Base-by-base conservation (phyloP, 192 early-diverging fungal genomes). In the Entomortierella lignicola region DNA sequence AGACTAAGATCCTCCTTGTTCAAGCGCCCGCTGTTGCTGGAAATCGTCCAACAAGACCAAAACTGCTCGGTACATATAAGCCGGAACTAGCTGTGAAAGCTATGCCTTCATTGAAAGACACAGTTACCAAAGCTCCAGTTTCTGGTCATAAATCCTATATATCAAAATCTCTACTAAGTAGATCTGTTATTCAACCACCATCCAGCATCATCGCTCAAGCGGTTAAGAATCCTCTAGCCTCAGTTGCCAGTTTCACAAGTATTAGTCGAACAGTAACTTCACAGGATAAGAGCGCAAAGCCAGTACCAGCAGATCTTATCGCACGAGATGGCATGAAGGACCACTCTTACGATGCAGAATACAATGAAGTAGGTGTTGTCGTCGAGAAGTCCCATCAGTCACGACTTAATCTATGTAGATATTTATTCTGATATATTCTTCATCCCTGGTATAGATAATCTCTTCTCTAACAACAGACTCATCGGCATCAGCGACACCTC, bases 301-400 rank as follows among this genome's bases (percentile, higher is more conserved):
- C 66, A 26, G 42, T 21, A 0, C 66, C 56, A 8, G 66, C 27
- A 25, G 66, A 68, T 29, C 55, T 68, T 4, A 31, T 68, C 18
- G 55, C 32, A 12, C n/a, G 44, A 47, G 44, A 20, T 47, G 12
- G 44, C 44, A 11, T 20, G 44, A 47, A 10, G 7, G 52, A 54
- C 52, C 5, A 15, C 15, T 47, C 44, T 12, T 20, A 47, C 3
- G 20, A 20, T 20, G 20, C 4, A 4, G 20, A 20, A 15, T 47
- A 15, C 20, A 47, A 47, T 20, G 44, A 47, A 47, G 44, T 47
- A 47, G 17, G 44, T 47, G 20, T 5, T 15, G 20, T 10, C 17
- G 20, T 15, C 5, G 4, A 47, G 4, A 47, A 12, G 4, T 20
- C 44, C 17, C 8, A 47, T 12, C 44, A 20, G 44, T 15, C 3